These are phyloP conservation scores for Schizothecium vesticola DNA, from an alignment of 495 filamentous ascomycete species.

Conservation along the genomic window DNA sequence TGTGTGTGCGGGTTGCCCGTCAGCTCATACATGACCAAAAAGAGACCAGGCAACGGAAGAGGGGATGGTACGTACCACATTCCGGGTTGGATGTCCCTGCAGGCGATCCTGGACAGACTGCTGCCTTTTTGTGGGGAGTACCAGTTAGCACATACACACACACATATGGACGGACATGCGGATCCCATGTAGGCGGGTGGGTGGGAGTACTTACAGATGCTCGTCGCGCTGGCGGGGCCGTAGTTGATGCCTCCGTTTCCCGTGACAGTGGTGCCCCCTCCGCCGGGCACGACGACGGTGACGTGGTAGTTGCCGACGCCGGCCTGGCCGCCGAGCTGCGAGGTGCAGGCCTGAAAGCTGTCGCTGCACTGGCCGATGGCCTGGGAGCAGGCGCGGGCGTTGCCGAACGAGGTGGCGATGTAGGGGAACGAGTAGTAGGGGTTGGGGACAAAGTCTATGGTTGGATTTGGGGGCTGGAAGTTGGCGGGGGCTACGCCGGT, in stretches of 20 bases:
- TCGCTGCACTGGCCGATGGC: slow-evolving; percentile 61
- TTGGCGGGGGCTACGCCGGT: slow-evolving; percentile 44
- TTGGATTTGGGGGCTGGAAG: slow-evolving; percentile 37
- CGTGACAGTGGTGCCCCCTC: slow-evolving; percentile 47
- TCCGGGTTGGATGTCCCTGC: slow-evolving; percentile 18
- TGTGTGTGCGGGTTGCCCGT: background rate
- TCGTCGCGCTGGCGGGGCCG: slow-evolving; percentile 47
- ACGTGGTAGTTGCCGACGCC: slow-evolving; percentile 52
- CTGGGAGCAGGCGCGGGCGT: slow-evolving; percentile 57
- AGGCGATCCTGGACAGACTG: slow-evolving; percentile 27
- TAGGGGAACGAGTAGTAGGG: slow-evolving; percentile 60
- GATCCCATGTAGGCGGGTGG: too few relatives aligned
- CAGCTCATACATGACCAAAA: background rate
- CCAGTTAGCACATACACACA: too few relatives aligned
- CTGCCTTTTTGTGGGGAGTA: slow-evolving; percentile 12
- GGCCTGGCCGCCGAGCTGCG: slow-evolving; percentile 48
- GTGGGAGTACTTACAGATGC: slow-evolving; percentile 54
- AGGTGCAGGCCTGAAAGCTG: slow-evolving; percentile 59
- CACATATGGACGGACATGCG: background rate
- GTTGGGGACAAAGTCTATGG: slow-evolving; percentile 44
- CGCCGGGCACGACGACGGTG: slow-evolving; percentile 56
- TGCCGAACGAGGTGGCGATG: slow-evolving; percentile 60
- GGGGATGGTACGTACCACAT: slow-evolving; percentile 18
- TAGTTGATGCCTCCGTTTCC: slow-evolving; percentile 28
- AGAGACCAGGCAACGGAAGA: background rate